These are phyloP conservation scores for Coemansia sp. DNA, from an alignment of 192 early-diverging fungal genomes.

Conservation along the genomic window DNA sequence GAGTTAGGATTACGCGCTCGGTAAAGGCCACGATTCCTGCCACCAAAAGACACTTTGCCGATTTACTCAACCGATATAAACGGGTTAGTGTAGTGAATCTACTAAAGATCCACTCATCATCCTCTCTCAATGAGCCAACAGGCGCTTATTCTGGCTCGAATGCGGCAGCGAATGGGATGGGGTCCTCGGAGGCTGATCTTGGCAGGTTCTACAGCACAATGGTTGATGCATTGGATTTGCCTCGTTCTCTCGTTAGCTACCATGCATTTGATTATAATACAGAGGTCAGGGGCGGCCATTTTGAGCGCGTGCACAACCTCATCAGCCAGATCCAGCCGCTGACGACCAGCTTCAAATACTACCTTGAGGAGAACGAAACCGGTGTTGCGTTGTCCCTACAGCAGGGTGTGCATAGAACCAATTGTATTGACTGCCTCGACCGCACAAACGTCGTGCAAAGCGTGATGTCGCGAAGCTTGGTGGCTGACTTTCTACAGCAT, in stretches of 20 bases:
- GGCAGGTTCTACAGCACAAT: conserved; percentile 65
- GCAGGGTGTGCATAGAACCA: conserved; percentile 84
- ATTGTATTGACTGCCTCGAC: conserved; percentile 87
- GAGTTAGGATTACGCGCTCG: conserved; percentile 81
- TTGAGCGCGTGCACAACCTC: conserved; percentile 68
- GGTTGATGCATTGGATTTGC: conserved; percentile 50
- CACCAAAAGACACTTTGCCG: conserved; percentile 72
- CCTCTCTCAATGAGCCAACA: conserved; percentile 23
- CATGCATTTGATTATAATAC: conserved; percentile 84
- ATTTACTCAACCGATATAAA: conserved; percentile 72
- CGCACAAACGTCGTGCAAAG: conserved; percentile 94
- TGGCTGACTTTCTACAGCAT: conserved; percentile 53
- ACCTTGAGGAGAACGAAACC: conserved; percentile 63
- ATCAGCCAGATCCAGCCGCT: conserved; percentile 55
- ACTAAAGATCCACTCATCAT: conserved; percentile 60
- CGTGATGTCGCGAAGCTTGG: conserved; percentile 60
- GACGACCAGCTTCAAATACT: conserved; percentile 69
- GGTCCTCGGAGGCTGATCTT: conserved; percentile 64
- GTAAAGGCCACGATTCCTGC: conserved; percentile 82
- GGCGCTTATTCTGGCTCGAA: conserved; percentile 14
- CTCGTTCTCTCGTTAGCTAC: conserved; percentile 58
- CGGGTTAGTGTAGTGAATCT: conserved; percentile 79
- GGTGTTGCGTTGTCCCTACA: conserved; percentile 66
- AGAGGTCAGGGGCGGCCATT: conserved; percentile 74
- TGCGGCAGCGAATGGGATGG: conserved; percentile 17